Base-by-base conservation (phyloP, 1,284 basidiomycete genomes). In the Inonotus obliquus region DNA sequence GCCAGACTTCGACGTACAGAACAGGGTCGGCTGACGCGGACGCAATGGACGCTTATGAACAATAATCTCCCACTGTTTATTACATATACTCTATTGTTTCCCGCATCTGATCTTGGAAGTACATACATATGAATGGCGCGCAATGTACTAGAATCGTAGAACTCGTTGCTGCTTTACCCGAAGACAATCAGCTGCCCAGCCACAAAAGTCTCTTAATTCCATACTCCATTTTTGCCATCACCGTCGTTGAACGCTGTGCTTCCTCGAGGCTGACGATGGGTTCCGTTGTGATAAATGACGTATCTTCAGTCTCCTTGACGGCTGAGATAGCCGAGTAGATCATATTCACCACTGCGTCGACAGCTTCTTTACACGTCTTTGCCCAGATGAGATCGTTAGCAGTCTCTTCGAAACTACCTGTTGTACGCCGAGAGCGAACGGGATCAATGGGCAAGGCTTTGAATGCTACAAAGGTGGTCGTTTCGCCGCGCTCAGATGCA, bases 221-320 rank as follows among this genome's bases (percentile, higher is more conserved):
- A 71, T 95, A 93, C 71, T 96, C 94, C 84, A 95, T 89, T 76
- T 93, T 92, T 9, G 92, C 85, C 71, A 92, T 89, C 65, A 95
- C 77, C 62, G 85, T 91, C 2, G 92, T 95, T 76, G 87, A 84
- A 63, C 82, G 81, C 72, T 89, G 86, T 1, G 94, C 94, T 66
- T 96, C 92, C 3, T 80, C 79, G 67, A 94, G 72, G 67, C 92
- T 87, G 48, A 96, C 87, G 45, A 96, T 85, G 71, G 94, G 92
- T 67, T 82, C 81, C 55, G 87, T 79, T 6, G 69, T 75, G 32
- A 94, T 76, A 66, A 91, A 84, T 3, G 75, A 76, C 17, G 73
- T 74, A 23, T 76, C 73, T 10, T 68, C 76, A 29, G 73, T 73
- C 60, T 88, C 85, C 62, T 79, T 77, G 71, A 91, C 92, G 7